phyloP scores from a whole-genome alignment of 2,329 filamentous ascomycete genomes.

The Fusarium longipes region DNA sequence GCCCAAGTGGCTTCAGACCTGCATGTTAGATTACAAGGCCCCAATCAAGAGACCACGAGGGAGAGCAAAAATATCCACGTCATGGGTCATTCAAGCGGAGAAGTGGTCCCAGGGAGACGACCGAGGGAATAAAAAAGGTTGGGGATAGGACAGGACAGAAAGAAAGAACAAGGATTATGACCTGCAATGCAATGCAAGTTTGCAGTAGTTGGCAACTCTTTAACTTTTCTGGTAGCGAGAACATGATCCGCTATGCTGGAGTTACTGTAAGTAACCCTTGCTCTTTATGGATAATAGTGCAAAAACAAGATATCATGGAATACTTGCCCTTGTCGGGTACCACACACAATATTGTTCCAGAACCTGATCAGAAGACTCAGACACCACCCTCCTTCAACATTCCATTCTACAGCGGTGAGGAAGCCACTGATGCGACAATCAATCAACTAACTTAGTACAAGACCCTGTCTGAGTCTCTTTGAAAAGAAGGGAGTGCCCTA shows the following conservation, averaged over 20 bases:
- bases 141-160: conserved; percentile 8
- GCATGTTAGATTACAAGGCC: conserved; percentile 39
- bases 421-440: conserved; percentile 13
- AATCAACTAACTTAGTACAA: conserved; percentile 4
- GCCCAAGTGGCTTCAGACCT: conserved; percentile 41
- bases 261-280: background rate
- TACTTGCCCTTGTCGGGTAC: background rate
- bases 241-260: background rate
- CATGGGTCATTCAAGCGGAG: conserved; percentile 32
- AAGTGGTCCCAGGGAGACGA: conserved; percentile 11
- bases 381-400: conserved; percentile 7
- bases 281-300: background rate
- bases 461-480: background rate
- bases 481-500: conserved; percentile 24
- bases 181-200: conserved; percentile 12
- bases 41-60: conserved; percentile 40
- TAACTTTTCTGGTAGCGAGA: conserved; percentile 19
- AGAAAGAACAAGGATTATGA: conserved; percentile 18
- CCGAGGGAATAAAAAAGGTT: conserved; percentile 14
- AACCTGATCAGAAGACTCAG: conserved; percentile 29
- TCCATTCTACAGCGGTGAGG: conserved; percentile 35
- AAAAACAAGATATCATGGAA: conserved; percentile 28
- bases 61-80: conserved; percentile 41
- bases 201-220: conserved; percentile 5
- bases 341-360: conserved; percentile 18